Percentiles rank a stretch among this genome's conserved stretches.
Conservation (phyloP, 2,329 filamentous ascomycete species). For the Penicillium vulpinum region DNA sequence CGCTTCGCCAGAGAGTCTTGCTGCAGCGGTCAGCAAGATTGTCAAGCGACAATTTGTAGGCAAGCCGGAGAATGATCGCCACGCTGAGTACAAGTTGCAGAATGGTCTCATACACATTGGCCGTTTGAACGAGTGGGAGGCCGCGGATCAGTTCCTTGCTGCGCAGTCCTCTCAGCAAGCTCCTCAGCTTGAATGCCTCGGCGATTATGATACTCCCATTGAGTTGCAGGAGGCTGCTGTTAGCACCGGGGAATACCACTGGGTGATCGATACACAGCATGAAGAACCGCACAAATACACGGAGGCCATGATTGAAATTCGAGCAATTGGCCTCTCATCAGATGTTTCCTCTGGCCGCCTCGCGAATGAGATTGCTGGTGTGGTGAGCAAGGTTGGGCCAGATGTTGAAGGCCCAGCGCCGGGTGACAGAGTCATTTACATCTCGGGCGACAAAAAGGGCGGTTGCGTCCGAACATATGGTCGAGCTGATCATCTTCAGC, state of each 20-base stretch:
- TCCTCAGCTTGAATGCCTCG: constrained; percentile 6
- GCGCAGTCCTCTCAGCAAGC: constrained; percentile 1
- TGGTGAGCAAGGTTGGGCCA: constrained; percentile 9
- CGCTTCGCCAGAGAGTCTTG: neutral
- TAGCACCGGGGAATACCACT: neutral
- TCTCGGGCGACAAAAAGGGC: neutral
- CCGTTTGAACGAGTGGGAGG: constrained; percentile 14
- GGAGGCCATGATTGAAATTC: constrained; percentile 14
- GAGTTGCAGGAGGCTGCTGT: neutral
- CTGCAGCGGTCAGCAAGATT: constrained; percentile 4
- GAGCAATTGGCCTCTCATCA: constrained; percentile 14
- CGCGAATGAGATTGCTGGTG: constrained; percentile 17
- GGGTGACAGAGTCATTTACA: constrained; percentile 17
- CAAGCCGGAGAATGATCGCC: constrained; percentile 4
- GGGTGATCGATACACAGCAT: constrained; percentile 10
- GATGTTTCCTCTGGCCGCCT: neutral
- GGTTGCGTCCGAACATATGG: constrained; percentile 10
- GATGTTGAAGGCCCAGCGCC: constrained; percentile 1
- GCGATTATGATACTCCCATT: constrained; percentile 6
- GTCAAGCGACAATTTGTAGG: constrained; percentile 16
- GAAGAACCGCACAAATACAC: neutral
- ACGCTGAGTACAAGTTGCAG: constrained; percentile 20
- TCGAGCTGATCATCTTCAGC: constrained; percentile 1
- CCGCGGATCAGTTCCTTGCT: constrained; percentile 16
- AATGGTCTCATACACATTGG: constrained; percentile 15